A percentile compares a stretch with the other conserved stretches of the same genome.
Conservation (phyloP, 129 eudicot genomes). For the Calendula officinalis region DNA sequence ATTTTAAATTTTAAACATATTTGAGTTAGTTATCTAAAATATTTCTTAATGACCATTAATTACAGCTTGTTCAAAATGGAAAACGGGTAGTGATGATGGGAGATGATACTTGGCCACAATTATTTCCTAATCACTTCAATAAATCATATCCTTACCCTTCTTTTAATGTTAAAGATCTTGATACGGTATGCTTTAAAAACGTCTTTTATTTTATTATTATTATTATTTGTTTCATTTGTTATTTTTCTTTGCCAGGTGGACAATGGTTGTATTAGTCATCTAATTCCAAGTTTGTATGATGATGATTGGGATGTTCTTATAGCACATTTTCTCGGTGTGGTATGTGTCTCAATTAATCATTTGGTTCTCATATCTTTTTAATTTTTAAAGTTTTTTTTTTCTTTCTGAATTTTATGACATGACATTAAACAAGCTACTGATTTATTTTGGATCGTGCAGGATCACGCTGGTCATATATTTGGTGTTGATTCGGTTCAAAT, state of each 20-base stretch:
- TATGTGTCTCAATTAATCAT: constrained; percentile 35
- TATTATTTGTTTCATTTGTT: constrained; percentile 5
- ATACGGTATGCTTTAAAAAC: constrained; percentile 54
- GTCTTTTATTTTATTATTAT: constrained; percentile 9
- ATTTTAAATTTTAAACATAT: constrained; percentile 5
- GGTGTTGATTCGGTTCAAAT: constrained; percentile 85
- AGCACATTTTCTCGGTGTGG: constrained; percentile 99
- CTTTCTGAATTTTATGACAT: background rate
- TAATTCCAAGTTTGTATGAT: constrained; percentile 66
- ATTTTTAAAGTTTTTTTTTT: background rate
- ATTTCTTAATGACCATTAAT: constrained; percentile 12
- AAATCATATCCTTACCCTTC: constrained; percentile 91
- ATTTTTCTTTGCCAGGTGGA: constrained; percentile 59
- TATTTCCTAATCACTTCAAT: constrained; percentile 82
- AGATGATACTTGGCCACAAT: constrained; percentile 96
- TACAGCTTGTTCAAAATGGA: constrained; percentile 82
- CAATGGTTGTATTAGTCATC: constrained; percentile 76
- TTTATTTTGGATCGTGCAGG: constrained; percentile 49
- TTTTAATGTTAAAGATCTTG: constrained; percentile 92
- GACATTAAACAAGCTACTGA: background rate
- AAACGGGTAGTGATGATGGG: constrained; percentile 98
- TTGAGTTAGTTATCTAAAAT: constrained; percentile 1
- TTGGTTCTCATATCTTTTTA: background rate
- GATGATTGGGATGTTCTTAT: constrained; percentile 95
- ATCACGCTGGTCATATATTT: constrained; percentile 98